Evolutionary conservation across 2,329 filamentous ascomycete species (phyloP), one percentile per base, ranked within the genome.

Genomic region (Dothideomycetes sp.): DNA sequence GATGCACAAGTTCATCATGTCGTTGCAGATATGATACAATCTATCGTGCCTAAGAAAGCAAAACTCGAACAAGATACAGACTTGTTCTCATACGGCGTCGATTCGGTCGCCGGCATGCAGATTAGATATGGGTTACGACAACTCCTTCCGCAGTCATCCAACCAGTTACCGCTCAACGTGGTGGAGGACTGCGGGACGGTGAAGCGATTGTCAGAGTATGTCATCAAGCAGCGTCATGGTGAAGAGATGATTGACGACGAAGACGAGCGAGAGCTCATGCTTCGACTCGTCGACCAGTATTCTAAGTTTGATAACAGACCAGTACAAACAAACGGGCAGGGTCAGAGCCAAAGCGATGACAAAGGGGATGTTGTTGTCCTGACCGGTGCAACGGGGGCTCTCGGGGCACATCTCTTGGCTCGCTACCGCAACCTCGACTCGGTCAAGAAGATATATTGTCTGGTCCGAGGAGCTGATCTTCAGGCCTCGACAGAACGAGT

Each of bases 131-230:
- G 55, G 9, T 47, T 68, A 8, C 53, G 52, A 22, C 49, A 51
- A 29, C 48, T 68, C 5, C 48, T 66, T n/a, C 59, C 60, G 1
- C 38, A 54, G 7, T 50, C 48, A 28, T 38, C 55, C n/a, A 46
- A 51, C 19, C 50, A 57, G 0, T 51, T 80, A 1, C 73, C 76
- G 0, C 60, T 72, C 45, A 80, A 74, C 43, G 53, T 80, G 1
- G 67, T 81, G 0, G 78, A 80, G 47, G 73, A 80, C 44, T 69
- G 69, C 41, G 72, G 73, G 1, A 76, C 65, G 2, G 58, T 78
- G n/a, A 48, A 62, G 12, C 55, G 58, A 31, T 53, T 68, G 11
- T 53, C 55, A 15, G 51, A 62, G 9, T 61, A 59, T 35, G 52
- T 71, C 7, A 39, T 63, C 17, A 54, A 59, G 30, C 56, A 57